A percentile compares a stretch with the other conserved stretches of the same genome.
Evolutionary conservation across 192 early-diverging fungal genomes (phyloP).

Genomic region (Podila clonocystis): DNA sequence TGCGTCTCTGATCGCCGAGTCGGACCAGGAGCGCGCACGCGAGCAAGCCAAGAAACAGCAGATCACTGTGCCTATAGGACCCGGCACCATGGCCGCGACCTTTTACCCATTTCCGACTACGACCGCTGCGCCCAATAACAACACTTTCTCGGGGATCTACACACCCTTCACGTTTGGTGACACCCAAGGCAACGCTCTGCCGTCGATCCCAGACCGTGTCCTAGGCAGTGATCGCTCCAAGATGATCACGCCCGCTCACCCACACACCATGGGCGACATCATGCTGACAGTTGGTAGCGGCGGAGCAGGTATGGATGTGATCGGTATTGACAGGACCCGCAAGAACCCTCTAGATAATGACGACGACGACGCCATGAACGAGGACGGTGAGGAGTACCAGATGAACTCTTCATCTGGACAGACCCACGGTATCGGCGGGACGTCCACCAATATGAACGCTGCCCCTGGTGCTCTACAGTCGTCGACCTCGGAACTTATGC

Average conservation of each 20-base stretch:
- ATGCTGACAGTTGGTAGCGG: not conserved
- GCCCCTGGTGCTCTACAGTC: not conserved
- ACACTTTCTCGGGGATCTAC: not conserved
- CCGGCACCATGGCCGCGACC: not conserved
- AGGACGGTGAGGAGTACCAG: not conserved
- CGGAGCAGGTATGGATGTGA: too few species aligned
- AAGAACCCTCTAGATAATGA: not conserved
- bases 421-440: not conserved
- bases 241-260: not conserved
- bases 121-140: not conserved
- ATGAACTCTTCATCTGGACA: not conserved
- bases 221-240: not conserved
- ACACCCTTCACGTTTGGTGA: not conserved
- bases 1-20: not conserved
- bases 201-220: not conserved
- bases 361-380: not conserved
- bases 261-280: constrained; percentile 2
- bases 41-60: not conserved
- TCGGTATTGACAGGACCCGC: too few species aligned
- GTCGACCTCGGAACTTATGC: constrained; percentile 3
- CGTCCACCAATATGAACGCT: not conserved
- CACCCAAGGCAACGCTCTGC: not conserved
- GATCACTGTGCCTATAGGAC: not conserved
- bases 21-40: not conserved
- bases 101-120: not conserved